These are phyloP conservation scores for Plasmodium malariae DNA, from an alignment of 169 alveolate species.

Conservation along the genomic window DNA sequence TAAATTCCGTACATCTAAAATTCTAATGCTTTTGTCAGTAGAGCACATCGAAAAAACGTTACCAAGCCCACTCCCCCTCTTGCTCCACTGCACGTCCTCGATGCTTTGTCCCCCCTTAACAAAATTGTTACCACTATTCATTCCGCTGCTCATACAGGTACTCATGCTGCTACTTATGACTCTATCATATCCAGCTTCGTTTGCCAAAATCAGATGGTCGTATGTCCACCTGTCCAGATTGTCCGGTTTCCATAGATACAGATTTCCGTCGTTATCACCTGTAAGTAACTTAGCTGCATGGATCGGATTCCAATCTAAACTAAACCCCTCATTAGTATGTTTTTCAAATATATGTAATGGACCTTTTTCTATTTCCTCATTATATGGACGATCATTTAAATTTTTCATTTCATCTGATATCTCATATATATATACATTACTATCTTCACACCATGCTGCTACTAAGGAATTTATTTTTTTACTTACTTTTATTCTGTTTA, in stretches of 20 bases:
- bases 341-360: slow-evolving; percentile 47
- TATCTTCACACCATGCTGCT: slow-evolving; percentile 72
- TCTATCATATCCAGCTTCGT: not conserved
- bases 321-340: slow-evolving; percentile 86
- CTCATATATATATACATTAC: slow-evolving; percentile 58
- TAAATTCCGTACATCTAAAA: slow-evolving; percentile 22
- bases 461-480: slow-evolving; percentile 62
- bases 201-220: not conserved
- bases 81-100: slow-evolving; percentile 84
- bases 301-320: slow-evolving; percentile 83
- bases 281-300: slow-evolving; percentile 82
- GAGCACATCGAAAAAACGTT: slow-evolving; percentile 80
- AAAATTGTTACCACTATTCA: not conserved
- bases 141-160: not conserved
- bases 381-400: slow-evolving; percentile 29
- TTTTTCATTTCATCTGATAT: slow-evolving; percentile 34
- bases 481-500: slow-evolving; percentile 35
- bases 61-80: slow-evolving; percentile 73
- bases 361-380: slow-evolving; percentile 12
- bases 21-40: slow-evolving; percentile 80
- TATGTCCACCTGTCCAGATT: slow-evolving; percentile 36
- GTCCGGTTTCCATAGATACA: slow-evolving; percentile 81
- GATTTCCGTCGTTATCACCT: slow-evolving; percentile 82
- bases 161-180: too few relatives aligned
- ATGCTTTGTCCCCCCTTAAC: slow-evolving; percentile 42